Conservation (phyloP, 306 rosid species). For the Pachyrhizus erosus region DNA sequence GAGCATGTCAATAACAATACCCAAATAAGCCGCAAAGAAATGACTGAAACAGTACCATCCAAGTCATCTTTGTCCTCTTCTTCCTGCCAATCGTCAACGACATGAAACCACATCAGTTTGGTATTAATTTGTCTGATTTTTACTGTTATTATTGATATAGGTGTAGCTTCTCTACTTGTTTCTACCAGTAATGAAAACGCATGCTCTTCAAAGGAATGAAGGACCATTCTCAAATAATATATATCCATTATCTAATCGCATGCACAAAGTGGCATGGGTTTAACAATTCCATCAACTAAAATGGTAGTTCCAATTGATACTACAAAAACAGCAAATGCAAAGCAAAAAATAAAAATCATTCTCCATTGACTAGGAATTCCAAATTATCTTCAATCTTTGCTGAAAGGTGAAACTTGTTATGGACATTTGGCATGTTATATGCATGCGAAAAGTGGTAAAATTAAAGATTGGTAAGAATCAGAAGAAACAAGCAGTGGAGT, state of each 20-base stretch:
- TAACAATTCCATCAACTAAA: too few relatives aligned
- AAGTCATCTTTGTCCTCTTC: conserved; percentile 63
- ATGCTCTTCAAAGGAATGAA: neutral
- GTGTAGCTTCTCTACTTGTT: conserved; percentile 6
- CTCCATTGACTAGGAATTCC: too few relatives aligned
- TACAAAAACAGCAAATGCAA: too few relatives aligned
- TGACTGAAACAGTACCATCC: conserved; percentile 63
- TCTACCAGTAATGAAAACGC: neutral
- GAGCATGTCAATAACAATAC: too few relatives aligned
- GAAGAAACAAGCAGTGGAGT: too few relatives aligned
- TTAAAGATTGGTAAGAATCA: too few relatives aligned
- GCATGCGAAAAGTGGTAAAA: too few relatives aligned
- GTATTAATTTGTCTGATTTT: neutral
- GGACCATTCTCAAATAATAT: neutral
- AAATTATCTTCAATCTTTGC: too few relatives aligned
- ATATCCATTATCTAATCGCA: neutral
- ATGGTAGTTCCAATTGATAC: too few relatives aligned
- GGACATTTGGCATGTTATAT: too few relatives aligned
- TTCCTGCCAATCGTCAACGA: conserved; percentile 54
- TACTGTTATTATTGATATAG: neutral
- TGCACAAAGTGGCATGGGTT: conserved; percentile 8
- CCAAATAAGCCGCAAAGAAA: conserved; percentile 83
- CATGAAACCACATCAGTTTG: neutral
- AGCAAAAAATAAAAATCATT: too few relatives aligned
- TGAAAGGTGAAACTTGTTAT: too few relatives aligned